Percentiles rank a stretch among this genome's conserved stretches.
Evolutionary conservation across 2,329 filamentous ascomycete genomes (phyloP).

Genomic region (Neonectria coccinea): DNA sequence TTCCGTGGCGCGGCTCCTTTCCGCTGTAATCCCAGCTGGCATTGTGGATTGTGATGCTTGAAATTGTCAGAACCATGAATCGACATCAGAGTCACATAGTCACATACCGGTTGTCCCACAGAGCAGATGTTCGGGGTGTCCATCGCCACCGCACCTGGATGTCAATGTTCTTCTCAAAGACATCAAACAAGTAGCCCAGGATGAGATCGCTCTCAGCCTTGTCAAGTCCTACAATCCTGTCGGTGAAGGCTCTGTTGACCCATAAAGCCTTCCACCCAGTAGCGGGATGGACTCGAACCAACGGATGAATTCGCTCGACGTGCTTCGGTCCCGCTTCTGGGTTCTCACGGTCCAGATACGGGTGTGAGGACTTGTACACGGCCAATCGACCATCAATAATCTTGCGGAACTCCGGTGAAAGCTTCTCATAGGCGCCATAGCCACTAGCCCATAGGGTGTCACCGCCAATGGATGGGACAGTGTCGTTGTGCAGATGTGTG

Average conservation of each 20-base stretch:
- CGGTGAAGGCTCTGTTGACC: constrained; percentile 78
- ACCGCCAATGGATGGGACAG: constrained; percentile 72
- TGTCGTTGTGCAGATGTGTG: constrained; percentile 77
- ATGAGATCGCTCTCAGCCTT: constrained; percentile 76
- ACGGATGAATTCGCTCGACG: constrained; percentile 75
- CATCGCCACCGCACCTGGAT: constrained; percentile 80
- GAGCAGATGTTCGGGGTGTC: constrained; percentile 73
- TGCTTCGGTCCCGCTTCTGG: constrained; percentile 71
- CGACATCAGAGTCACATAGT: background rate
- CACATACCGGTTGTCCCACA: constrained; percentile 76
- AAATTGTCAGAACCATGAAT: background rate
- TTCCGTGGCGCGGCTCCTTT: constrained; percentile 75
- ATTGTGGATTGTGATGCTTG: constrained; percentile 77
- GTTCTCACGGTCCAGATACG: constrained; percentile 73
- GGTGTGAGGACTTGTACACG: constrained; percentile 74
- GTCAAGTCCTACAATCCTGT: constrained; percentile 75
- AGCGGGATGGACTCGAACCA: constrained; percentile 77
- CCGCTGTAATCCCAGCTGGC: constrained; percentile 80
- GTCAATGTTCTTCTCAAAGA: constrained; percentile 77
- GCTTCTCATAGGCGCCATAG: constrained; percentile 79
- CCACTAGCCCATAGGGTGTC: constrained; percentile 80
- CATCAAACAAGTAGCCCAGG: constrained; percentile 73
- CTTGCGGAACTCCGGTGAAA: constrained; percentile 75
- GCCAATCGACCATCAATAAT: constrained; percentile 76
- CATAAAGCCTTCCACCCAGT: constrained; percentile 81